phyloP scores from a whole-genome alignment of 139 green algal species.

The Chlamydomonas sphaeroides region DNA sequence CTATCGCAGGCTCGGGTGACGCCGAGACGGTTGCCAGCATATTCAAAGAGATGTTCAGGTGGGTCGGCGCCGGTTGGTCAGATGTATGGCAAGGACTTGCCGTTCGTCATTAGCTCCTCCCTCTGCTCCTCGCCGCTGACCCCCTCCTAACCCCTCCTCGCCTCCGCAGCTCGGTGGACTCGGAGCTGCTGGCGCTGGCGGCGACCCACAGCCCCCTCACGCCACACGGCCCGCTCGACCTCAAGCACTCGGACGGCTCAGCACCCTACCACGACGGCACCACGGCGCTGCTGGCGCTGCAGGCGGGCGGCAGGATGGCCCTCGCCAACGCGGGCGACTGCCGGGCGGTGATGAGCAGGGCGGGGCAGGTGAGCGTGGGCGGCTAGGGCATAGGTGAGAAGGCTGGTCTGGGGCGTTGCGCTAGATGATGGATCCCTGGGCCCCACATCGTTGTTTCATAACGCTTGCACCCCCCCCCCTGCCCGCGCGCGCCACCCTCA shows the following conservation, averaged over 20 bases:
- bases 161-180: constrained; percentile 11
- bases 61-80: no score
- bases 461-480: background rate
- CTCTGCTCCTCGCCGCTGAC: background rate
- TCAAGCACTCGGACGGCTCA: background rate
- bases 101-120: background rate
- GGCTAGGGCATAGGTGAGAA: no score
- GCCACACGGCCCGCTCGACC: background rate
- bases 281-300: constrained; percentile 79
- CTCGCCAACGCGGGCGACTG: constrained; percentile 91
- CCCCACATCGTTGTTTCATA: no score
- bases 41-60: no score
- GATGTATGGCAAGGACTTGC: no score
- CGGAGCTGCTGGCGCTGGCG: background rate
- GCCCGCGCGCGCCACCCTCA: background rate
- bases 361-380: constrained; percentile 40
- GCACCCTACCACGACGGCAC: constrained; percentile 55
- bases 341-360: constrained; percentile 80
- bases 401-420: no score
- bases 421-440: no score
- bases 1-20: no score
- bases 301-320: constrained; percentile 61
- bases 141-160: background rate
- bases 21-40: no score
- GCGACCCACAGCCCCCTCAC: background rate